A percentile compares a stretch with the other conserved stretches of the same genome.
Evolutionary conservation across 1,284 basidiomycete genomes (phyloP).

Genomic region (Fomitopsis pinicola): DNA sequence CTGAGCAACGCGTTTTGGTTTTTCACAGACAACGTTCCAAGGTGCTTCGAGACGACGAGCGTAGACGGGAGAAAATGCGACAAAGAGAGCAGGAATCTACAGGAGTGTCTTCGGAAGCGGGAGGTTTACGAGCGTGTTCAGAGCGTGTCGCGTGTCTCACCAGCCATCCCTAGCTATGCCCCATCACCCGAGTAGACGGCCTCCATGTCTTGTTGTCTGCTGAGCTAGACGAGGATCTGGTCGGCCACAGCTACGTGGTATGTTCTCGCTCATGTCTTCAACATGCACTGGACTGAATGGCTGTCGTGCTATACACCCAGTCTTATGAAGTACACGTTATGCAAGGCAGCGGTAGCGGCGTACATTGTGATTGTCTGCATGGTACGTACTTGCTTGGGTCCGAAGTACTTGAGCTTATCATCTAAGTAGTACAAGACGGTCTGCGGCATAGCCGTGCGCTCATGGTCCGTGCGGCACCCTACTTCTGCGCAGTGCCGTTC

Average conservation of each 20-base stretch:
- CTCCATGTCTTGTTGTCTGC: background rate
- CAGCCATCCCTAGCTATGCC: background rate
- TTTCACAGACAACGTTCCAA: constrained; percentile 77
- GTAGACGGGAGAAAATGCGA: constrained; percentile 67
- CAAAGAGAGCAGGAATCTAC: constrained; percentile 53
- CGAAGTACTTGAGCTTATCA: constrained; percentile 42
- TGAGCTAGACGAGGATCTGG: too few relatives aligned
- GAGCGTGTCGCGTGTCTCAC: constrained; percentile 27
- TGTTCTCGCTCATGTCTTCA: too few relatives aligned
- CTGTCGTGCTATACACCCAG: constrained; percentile 28
- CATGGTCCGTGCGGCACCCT: constrained; percentile 26
- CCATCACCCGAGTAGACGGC: background rate
- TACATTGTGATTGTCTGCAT: constrained; percentile 28
- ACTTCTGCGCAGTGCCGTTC: constrained; percentile 7
- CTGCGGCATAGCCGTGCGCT: constrained; percentile 45
- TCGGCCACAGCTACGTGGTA: too few relatives aligned
- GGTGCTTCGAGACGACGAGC: constrained; percentile 87
- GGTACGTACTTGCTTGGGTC: background rate
- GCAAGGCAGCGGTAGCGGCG: too few relatives aligned
- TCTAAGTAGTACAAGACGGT: constrained; percentile 35
- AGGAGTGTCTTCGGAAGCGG: constrained; percentile 60
- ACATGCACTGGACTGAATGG: too few relatives aligned
- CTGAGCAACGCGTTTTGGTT: background rate
- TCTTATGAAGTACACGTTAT: too few relatives aligned
- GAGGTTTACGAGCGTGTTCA: constrained; percentile 47